These are phyloP conservation scores for Seminavis robusta DNA, from an alignment of 108 stramenopile genomes.

Conservation along the genomic window DNA sequence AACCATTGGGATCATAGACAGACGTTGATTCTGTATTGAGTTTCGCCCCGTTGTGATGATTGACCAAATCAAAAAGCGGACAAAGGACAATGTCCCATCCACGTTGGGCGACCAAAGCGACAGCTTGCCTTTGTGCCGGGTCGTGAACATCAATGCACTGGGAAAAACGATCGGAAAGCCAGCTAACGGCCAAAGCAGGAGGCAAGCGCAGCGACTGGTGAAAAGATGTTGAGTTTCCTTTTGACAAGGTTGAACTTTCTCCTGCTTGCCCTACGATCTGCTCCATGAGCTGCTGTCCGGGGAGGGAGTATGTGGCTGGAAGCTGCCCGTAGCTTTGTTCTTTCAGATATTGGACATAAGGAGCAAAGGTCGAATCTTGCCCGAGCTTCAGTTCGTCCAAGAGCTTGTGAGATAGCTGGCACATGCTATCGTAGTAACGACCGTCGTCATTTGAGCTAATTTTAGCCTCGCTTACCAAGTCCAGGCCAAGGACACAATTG, in stretches of 20 bases:
- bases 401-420: too few relatives aligned
- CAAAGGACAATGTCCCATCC: conserved; percentile 11
- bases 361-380: conserved; percentile 53
- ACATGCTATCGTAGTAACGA: too few relatives aligned
- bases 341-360: conserved; percentile 55
- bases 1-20: background rate
- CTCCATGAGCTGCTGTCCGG: background rate
- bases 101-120: conserved; percentile 8
- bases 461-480: too few relatives aligned
- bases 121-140: background rate
- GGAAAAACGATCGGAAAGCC: background rate
- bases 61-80: conserved; percentile 30
- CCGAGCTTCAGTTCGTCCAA: conserved; percentile 37
- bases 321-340: conserved; percentile 33
- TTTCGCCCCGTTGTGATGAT: conserved; percentile 24
- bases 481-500: too few relatives aligned
- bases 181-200: background rate
- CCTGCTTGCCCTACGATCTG: too few relatives aligned
- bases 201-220: background rate
- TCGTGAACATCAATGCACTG: background rate
- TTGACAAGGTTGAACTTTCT: background rate
- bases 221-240: background rate
- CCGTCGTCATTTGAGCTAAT: too few relatives aligned
- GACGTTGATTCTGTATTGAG: conserved; percentile 11
- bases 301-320: conserved; percentile 4